Evolutionary conservation across 768 basidiomycete species (phyloP).

Genomic region (Tylopilus plumbeoviolaceoides): DNA sequence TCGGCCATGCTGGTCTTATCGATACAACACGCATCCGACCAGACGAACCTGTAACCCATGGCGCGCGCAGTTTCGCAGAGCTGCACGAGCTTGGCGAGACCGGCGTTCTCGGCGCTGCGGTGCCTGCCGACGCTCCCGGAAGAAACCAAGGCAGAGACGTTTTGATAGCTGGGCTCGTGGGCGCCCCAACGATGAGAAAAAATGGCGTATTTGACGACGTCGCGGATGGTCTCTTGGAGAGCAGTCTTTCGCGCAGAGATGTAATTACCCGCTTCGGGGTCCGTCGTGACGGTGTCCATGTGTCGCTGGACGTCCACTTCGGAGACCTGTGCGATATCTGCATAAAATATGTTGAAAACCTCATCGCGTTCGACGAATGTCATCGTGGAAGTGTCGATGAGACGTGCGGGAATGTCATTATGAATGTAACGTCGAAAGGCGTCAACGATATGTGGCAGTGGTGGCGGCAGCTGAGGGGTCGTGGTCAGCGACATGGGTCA

Average conservation of each 20-base stretch:
- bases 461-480: background rate
- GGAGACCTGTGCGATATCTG: constrained; percentile 16
- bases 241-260: constrained; percentile 10
- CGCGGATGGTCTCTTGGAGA: constrained; percentile 15
- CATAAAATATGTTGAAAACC: constrained; percentile 16
- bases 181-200: constrained; percentile 27
- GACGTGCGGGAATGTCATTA: constrained; percentile 25
- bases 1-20: constrained; percentile 23
- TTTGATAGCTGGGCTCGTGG: constrained; percentile 22
- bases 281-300: background rate
- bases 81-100: constrained; percentile 16
- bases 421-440: constrained; percentile 20
- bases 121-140: background rate
- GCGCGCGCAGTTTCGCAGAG: constrained; percentile 21
- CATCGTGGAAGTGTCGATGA: constrained; percentile 22
- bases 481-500: background rate
- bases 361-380: constrained; percentile 21
- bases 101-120: background rate
- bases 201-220: constrained; percentile 18
- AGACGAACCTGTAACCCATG: constrained; percentile 19
- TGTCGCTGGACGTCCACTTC: constrained; percentile 12
- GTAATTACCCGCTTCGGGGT: constrained; percentile 16
- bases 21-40: constrained; percentile 33
- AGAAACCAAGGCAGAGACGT: constrained; percentile 1
- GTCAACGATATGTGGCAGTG: background rate